These are phyloP conservation scores for Pelagomonas calceolata DNA, from an alignment of 108 stramenopile species.

Conservation along the genomic window DNA sequence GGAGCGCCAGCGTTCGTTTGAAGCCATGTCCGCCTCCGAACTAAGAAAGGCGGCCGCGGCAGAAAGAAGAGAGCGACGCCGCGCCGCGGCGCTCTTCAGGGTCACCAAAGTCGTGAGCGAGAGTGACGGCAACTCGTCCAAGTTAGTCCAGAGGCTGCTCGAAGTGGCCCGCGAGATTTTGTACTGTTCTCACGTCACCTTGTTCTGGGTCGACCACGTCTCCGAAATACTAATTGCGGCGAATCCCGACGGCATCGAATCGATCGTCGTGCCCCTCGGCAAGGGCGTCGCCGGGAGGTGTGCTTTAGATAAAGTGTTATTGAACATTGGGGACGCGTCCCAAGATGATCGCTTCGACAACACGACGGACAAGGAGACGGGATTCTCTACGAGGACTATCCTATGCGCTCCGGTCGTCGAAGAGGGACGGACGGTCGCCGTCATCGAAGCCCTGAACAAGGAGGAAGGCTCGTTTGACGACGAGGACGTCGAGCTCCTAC, in stretches of 20 bases:
- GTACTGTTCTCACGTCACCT: slow-evolving; percentile 23
- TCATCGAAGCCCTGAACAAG: slow-evolving; percentile 10
- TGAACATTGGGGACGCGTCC: slow-evolving; percentile 33
- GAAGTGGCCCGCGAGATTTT: neutral
- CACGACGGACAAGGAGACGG: slow-evolving; percentile 30
- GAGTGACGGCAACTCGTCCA: neutral
- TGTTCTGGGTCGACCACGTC: slow-evolving; percentile 29
- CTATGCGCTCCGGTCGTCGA: slow-evolving; percentile 30
- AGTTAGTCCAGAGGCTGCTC: neutral
- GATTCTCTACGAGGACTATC: slow-evolving; percentile 38
- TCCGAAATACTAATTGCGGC: slow-evolving; percentile 28
- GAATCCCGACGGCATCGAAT: slow-evolving; percentile 18
- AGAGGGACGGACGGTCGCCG: neutral
- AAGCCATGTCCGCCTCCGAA: too few species aligned
- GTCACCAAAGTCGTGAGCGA: neutral
- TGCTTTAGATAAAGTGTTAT: neutral
- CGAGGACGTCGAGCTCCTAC: neutral
- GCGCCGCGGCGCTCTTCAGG: neutral
- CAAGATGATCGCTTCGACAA: slow-evolving; percentile 25
- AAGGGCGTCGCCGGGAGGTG: slow-evolving; percentile 30
- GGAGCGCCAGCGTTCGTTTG: too few species aligned
- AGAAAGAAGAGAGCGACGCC: neutral
- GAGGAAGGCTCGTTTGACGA: neutral
- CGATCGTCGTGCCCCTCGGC: slow-evolving; percentile 23
- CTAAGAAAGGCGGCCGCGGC: too few species aligned